Base-by-base conservation (phyloP, 2,329 filamentous ascomycete species). In the Trichoderma atrobrunneum region DNA sequence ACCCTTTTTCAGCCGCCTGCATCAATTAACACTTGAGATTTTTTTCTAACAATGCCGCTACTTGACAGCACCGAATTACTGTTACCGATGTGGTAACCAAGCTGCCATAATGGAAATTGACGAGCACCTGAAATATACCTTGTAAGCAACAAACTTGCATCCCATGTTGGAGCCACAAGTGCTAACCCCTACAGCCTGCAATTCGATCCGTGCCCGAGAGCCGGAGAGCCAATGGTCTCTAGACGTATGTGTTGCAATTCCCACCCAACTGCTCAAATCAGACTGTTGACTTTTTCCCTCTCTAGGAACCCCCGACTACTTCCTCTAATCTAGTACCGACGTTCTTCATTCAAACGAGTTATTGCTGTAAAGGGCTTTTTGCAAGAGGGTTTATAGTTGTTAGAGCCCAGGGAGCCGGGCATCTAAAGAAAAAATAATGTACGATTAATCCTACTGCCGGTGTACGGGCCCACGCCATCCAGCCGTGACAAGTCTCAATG, bases 61-160 rank as follows among this genome's bases (percentile, higher is more conserved):
- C 43, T 43, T 14, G 26, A 26, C 79, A 90, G 93, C 93, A 69
- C 93, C 93, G 75, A 95, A 95, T 83, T 99, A 99, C 87, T 99
- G 95, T 87, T 98, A 99, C 88, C 90, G 96, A 82, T 99, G 96
- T 81, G 96, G 96, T 80, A 99, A 99, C 84, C 96, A 98, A 84
- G 96, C 96, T 72, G 96, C 96, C n/a, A 98, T 99, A 82, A 99
- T 99, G 96, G 96, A 98, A 85, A 99, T 99, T 83, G 96, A 98
- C 77, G 96, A 99, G 85, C 95, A 98, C 83, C 86, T 99, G 81
- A 98, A 99, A 87, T 99, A 98, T 85, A 98, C 96, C 80, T 98
- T 99, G 95, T 98, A 89, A 39, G 30, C 21, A 18, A 7, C 43
- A 4, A 8, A 57, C 1, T 10, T 32, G 11, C 24, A 10, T 14